Percentiles rank a stretch among this genome's conserved stretches.
Evolutionary conservation across 768 basidiomycete genomes (phyloP).

Genomic region (Hebeloma cylindrosporum): DNA sequence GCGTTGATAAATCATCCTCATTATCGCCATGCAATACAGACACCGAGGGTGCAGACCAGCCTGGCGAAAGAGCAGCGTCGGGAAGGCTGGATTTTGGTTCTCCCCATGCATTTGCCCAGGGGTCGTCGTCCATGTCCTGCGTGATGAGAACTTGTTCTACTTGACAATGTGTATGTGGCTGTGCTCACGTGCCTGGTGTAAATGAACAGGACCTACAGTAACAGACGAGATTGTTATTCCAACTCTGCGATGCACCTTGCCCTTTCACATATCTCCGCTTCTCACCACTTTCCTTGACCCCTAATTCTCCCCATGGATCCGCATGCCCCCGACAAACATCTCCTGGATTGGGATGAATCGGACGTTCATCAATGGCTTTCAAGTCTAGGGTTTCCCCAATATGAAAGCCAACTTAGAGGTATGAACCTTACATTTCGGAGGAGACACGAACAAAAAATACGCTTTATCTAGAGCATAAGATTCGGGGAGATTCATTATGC

Average conservation of each 20-base stretch:
- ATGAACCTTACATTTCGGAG: constrained; percentile 23
- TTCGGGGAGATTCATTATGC: constrained; percentile 85
- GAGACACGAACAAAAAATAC: not conserved
- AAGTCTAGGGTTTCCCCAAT: constrained; percentile 77
- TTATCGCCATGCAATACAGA: constrained; percentile 33
- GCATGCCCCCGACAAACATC: constrained; percentile 27
- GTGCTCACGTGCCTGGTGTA: constrained; percentile 7
- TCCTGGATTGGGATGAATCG: constrained; percentile 67
- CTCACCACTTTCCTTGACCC: constrained; percentile 8
- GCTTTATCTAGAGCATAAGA: constrained; percentile 70
- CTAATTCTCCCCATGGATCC: constrained; percentile 11
- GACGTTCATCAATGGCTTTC: constrained; percentile 77
- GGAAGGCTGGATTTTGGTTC: constrained; percentile 35
- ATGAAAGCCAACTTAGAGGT: constrained; percentile 81
- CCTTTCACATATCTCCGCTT: constrained; percentile 4
- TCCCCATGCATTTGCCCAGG: constrained; percentile 74
- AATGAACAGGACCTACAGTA: not conserved
- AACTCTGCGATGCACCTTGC: constrained; percentile 2
- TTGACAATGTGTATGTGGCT: constrained; percentile 1
- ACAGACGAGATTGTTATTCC: not conserved
- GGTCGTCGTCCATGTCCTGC: constrained; percentile 64
- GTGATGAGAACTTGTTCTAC: not conserved
- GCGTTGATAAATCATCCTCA: constrained; percentile 56
- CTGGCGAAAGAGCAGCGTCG: constrained; percentile 1
- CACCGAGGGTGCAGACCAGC: constrained; percentile 26